Conservation (phyloP, 1,284 basidiomycete genomes). For the Puccinia novopanici region DNA sequence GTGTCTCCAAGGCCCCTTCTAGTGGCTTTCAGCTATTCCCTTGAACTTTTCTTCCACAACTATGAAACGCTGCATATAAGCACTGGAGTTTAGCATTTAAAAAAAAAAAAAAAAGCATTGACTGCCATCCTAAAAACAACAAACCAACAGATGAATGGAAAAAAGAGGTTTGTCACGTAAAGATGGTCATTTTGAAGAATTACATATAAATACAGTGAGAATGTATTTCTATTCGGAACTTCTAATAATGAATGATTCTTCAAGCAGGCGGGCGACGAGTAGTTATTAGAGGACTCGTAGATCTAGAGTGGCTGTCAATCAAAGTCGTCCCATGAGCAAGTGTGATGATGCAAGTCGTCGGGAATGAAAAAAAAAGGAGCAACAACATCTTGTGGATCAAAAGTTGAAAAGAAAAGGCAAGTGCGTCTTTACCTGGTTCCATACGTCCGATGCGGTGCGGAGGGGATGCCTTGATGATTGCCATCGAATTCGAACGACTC, state of each 20-base stretch:
- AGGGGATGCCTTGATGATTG: conserved; percentile 1
- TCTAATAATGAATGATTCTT: neutral
- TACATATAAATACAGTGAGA: neutral
- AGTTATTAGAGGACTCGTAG: conserved; percentile 23
- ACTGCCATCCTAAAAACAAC: too few species aligned
- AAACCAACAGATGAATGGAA: neutral
- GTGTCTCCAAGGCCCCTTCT: too few species aligned
- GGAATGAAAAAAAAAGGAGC: neutral
- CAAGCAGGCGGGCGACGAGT: conserved; percentile 18
- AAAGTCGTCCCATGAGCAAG: neutral
- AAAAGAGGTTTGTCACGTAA: neutral
- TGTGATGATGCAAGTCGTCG: too few species aligned
- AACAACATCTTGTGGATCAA: too few species aligned
- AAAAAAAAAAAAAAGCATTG: too few species aligned
- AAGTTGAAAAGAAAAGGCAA: too few species aligned
- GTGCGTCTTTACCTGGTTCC: conserved; percentile 6
- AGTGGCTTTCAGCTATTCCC: too few species aligned
- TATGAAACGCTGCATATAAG: too few species aligned
- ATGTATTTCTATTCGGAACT: neutral
- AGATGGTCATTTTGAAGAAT: neutral
- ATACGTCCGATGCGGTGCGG: neutral
- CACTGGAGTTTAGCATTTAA: too few species aligned
- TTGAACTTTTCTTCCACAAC: too few species aligned
- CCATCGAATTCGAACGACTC: neutral
- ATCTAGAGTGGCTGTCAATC: conserved; percentile 26